Percentiles rank a stretch among this genome's conserved stretches.
Evolutionary conservation across 1,284 basidiomycete genomes (phyloP).

Genomic region (Tilletia caries): DNA sequence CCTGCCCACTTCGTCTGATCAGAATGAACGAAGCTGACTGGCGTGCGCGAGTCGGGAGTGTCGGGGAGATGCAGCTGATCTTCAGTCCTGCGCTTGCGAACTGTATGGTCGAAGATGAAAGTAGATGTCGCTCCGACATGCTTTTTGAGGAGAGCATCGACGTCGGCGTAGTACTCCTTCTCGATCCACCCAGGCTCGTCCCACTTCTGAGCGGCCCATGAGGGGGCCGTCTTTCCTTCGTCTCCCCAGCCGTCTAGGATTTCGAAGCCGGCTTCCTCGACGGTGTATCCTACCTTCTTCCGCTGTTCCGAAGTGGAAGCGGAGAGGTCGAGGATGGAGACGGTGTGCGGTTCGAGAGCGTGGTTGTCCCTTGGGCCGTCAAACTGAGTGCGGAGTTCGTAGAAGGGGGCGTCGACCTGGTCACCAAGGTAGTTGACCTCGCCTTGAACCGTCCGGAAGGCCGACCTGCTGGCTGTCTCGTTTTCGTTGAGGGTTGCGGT

Average conservation of each 20-base stretch:
- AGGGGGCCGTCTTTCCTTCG: slow-evolving; percentile 21
- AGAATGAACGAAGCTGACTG: slow-evolving; percentile 32
- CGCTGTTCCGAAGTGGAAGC: slow-evolving; percentile 24
- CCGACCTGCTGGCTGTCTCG: not conserved
- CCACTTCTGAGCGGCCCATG: slow-evolving; percentile 34
- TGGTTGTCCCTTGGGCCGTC: slow-evolving; percentile 27
- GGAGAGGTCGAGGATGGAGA: slow-evolving; percentile 34
- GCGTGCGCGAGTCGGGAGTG: slow-evolving; percentile 30
- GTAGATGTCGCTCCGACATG: slow-evolving; percentile 34
- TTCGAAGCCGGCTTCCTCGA: slow-evolving; percentile 36
- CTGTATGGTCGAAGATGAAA: slow-evolving; percentile 43
- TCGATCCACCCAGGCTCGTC: slow-evolving; percentile 31
- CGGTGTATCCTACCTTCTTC: slow-evolving; percentile 25
- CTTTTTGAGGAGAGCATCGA: slow-evolving; percentile 35
- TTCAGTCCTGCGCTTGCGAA: slow-evolving; percentile 32
- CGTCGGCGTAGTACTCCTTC: slow-evolving; percentile 33
- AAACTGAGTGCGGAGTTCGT: slow-evolving; percentile 20
- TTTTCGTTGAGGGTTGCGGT: not conserved
- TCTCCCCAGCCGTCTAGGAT: slow-evolving; percentile 34
- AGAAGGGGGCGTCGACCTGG: slow-evolving; percentile 31
- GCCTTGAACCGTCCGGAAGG: slow-evolving; percentile 22
- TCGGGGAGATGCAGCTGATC: slow-evolving; percentile 29
- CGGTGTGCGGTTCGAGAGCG: slow-evolving; percentile 24
- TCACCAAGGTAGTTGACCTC: slow-evolving; percentile 39
- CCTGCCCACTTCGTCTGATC: slow-evolving; percentile 40